Conservation (phyloP, 139 green algal species). For the Bryopsis sp. region DNA sequence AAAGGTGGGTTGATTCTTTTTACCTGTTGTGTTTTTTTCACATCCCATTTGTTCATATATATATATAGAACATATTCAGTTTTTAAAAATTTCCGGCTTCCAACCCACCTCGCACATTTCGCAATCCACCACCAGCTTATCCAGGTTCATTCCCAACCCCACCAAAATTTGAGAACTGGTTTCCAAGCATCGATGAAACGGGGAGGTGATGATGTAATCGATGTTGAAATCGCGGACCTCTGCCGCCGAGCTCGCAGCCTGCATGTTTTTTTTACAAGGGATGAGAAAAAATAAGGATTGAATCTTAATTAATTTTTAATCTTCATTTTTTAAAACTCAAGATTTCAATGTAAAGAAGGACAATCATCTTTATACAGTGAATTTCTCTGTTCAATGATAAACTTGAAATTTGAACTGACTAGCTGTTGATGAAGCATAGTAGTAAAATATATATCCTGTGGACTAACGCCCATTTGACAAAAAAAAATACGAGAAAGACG, state of each 20-base stretch:
- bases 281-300: neutral
- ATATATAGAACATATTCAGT: too few relatives aligned
- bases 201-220: constrained; percentile 9
- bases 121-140: constrained; percentile 7
- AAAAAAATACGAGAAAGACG: too few relatives aligned
- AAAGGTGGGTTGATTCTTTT: neutral
- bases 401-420: too few relatives aligned
- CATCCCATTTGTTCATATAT: neutral
- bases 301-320: too few relatives aligned
- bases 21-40: neutral
- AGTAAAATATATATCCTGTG: too few relatives aligned
- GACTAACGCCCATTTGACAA: too few relatives aligned
- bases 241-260: neutral
- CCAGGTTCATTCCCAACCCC: neutral
- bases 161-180: constrained; percentile 13
- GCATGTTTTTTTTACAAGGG: neutral
- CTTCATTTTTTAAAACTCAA: too few relatives aligned
- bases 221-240: neutral
- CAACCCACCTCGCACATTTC: constrained; percentile 7
- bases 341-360: too few relatives aligned
- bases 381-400: too few relatives aligned
- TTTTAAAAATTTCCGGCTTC: too few relatives aligned
- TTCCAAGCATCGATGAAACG: constrained; percentile 8
- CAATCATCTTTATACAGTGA: too few relatives aligned
- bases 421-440: too few relatives aligned